Evolutionary conservation across 805 yeast species (phyloP).

Genomic region (Cyberlindnera maclurae): DNA sequence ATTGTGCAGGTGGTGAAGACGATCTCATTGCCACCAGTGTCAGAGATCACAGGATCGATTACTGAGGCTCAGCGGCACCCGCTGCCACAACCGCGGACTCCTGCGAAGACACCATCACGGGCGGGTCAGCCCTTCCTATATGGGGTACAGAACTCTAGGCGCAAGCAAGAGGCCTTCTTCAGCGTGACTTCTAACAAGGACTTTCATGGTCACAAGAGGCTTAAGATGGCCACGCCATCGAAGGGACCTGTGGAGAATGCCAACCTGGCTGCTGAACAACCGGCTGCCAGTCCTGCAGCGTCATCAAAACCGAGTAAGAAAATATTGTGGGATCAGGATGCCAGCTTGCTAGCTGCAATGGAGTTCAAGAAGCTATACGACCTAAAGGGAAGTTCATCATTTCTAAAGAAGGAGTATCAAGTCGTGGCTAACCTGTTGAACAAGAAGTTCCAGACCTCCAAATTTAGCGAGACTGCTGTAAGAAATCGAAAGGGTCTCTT

Average conservation of each 20-base stretch:
- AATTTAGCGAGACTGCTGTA: conserved; percentile 13
- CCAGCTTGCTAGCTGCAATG: conserved; percentile 10
- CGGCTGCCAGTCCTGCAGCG: no score
- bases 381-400: conserved; percentile 11
- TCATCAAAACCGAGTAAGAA: conserved; percentile 1
- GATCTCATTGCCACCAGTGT: conserved; percentile 9
- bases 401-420: conserved; percentile 13
- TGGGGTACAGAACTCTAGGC: conserved; percentile 7
- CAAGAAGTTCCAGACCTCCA: conserved; percentile 2
- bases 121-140: conserved; percentile 3
- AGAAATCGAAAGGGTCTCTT: conserved; percentile 14
- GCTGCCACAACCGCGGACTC: not conserved
- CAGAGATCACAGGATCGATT: conserved; percentile 6
- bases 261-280: no score
- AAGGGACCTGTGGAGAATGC: no score
- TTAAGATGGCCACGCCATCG: not conserved
- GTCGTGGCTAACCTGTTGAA: conserved; percentile 9
- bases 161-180: conserved; percentile 9
- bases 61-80: not conserved
- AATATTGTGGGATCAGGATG: conserved; percentile 12
- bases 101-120: conserved; percentile 1
- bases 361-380: conserved; percentile 9
- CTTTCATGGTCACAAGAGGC: conserved; percentile 3
- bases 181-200: conserved; percentile 9
- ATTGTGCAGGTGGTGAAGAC: conserved; percentile 5